Evolutionary conservation across 2,329 filamentous ascomycete genomes (phyloP).

Genomic region (Sclerotiophoma versabilis): DNA sequence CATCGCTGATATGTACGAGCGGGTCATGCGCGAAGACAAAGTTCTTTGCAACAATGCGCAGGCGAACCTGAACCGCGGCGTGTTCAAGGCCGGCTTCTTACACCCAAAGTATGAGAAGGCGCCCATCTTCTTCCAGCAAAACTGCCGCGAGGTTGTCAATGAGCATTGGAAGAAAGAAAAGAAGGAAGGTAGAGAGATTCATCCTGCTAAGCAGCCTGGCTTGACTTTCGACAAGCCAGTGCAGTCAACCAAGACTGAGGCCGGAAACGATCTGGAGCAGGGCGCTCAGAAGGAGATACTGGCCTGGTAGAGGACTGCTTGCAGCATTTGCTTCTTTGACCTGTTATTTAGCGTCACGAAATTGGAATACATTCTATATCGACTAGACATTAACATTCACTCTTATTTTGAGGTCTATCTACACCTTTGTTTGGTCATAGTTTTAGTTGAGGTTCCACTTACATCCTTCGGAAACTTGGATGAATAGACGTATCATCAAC

Average conservation of each 20-base stretch:
- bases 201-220: conserved; percentile 53
- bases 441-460: too few species aligned
- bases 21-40: conserved; percentile 70
- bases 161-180: conserved; percentile 29
- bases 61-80: conserved; percentile 64
- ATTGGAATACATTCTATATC: too few species aligned
- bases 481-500: too few species aligned
- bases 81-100: conserved; percentile 67
- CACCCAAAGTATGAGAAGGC: conserved; percentile 66
- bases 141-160: conserved; percentile 55
- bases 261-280: conserved; percentile 5
- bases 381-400: too few species aligned
- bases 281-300: conserved; percentile 25
- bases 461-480: too few species aligned
- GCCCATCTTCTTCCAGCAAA: conserved; percentile 62
- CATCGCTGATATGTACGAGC: conserved; percentile 66
- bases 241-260: conserved; percentile 19
- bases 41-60: conserved; percentile 65
- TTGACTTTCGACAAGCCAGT: conserved; percentile 50
- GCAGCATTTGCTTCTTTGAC: neutral
- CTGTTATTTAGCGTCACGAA: neutral
- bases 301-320: conserved; percentile 19
- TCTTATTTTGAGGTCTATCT: too few species aligned
- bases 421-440: too few species aligned
- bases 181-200: conserved; percentile 23